Percentiles rank a stretch among this genome's conserved stretches.
Evolutionary conservation across 192 early-diverging fungal species (phyloP).

Genomic region (Coemansia sp.): DNA sequence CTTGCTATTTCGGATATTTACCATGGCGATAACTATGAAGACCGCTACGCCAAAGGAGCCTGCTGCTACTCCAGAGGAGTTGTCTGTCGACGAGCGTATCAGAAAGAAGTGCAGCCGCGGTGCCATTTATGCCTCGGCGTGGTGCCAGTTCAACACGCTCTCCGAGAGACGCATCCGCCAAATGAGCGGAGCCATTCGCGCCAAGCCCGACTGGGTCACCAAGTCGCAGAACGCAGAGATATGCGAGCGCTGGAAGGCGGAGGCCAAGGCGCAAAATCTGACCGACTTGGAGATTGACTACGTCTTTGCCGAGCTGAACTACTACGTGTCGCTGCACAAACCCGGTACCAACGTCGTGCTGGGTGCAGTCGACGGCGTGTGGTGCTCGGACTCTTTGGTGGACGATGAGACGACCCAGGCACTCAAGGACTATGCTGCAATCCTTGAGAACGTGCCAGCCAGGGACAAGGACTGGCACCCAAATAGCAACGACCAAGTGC

Average conservation of each 20-base stretch:
- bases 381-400: slow-evolving; percentile 38
- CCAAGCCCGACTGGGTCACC: slow-evolving; percentile 51
- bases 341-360: slow-evolving; percentile 19
- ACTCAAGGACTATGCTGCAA: slow-evolving; percentile 24
- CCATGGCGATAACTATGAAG: not conserved
- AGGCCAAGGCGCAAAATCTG: slow-evolving; percentile 26
- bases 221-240: slow-evolving; percentile 29
- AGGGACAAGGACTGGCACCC: slow-evolving; percentile 50
- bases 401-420: slow-evolving; percentile 14
- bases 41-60: not conserved
- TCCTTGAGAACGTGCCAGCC: slow-evolving; percentile 40
- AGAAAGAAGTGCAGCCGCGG: not conserved
- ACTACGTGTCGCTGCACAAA: slow-evolving; percentile 25
- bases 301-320: slow-evolving; percentile 50
- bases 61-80: not conserved
- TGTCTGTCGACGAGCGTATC: slow-evolving; percentile 5
- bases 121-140: slow-evolving; percentile 10
- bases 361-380: slow-evolving; percentile 38
- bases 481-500: slow-evolving; percentile 50
- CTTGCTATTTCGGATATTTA: not conserved
- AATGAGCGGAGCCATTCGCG: slow-evolving; percentile 52
- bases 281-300: slow-evolving; percentile 48
- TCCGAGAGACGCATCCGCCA: slow-evolving; percentile 30
- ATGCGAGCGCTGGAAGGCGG: slow-evolving; percentile 22
- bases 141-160: slow-evolving; percentile 8